A percentile compares a stretch with the other conserved stretches of the same genome.
phyloP scores from a whole-genome alignment of 1,284 basidiomycete species.

The Cutaneotrichosporon cavernicola region DNA sequence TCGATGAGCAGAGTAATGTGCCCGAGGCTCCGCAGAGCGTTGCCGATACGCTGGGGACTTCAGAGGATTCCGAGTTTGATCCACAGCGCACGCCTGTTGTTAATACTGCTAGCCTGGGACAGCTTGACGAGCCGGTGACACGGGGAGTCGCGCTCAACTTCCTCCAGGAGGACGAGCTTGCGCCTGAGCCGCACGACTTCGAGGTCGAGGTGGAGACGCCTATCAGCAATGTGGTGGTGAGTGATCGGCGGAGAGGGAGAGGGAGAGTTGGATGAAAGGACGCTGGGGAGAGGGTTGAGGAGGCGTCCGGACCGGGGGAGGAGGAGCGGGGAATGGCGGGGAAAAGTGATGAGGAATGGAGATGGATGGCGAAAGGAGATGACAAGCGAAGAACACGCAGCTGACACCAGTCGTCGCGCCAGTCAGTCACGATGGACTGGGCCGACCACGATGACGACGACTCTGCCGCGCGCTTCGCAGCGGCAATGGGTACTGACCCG shows the following conservation, averaged over 20 bases:
- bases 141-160: slow-evolving; percentile 40
- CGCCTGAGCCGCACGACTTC: slow-evolving; percentile 23
- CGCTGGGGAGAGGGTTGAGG: not conserved
- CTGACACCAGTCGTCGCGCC: slow-evolving; percentile 11
- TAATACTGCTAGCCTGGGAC: not conserved
- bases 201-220: slow-evolving; percentile 32
- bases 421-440: slow-evolving; percentile 31
- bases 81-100: slow-evolving; percentile 19
- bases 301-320: not conserved
- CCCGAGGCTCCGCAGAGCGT: slow-evolving; percentile 14
- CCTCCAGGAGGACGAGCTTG: slow-evolving; percentile 49
- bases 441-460: slow-evolving; percentile 32
- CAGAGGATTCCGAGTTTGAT: slow-evolving; percentile 13
- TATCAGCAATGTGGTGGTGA: not conserved
- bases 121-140: slow-evolving; percentile 12
- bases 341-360: too few relatives aligned
- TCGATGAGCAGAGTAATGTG: slow-evolving; percentile 8
- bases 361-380: not conserved
- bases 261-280: too few relatives aligned
- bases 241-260: not conserved
- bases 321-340: not conserved
- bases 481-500: not conserved
- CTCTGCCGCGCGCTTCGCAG: slow-evolving; percentile 9
- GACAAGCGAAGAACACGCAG: not conserved
- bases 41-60: not conserved